Percentiles rank a stretch among this genome's conserved stretches.
Conservation (phyloP, 495 filamentous ascomycete species). For the Tetracladium marchalianum region DNA sequence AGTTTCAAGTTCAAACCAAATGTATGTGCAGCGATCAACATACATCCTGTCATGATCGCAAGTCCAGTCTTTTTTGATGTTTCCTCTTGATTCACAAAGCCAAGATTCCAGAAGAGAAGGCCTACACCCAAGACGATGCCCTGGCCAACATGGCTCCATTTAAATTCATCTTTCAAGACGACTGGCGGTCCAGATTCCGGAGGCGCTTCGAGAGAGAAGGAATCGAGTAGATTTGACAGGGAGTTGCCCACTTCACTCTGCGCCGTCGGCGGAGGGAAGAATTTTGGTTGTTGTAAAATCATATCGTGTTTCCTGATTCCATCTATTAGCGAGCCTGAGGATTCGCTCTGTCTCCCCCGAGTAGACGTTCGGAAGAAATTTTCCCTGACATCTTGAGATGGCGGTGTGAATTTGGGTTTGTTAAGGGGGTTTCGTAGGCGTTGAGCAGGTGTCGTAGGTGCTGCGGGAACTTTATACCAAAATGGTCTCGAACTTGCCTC, state of each 20-base stretch:
- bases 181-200: neutral
- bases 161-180: no score
- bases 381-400: conserved; percentile 29
- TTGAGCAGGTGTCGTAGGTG: conserved; percentile 54
- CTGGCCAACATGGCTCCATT: conserved; percentile 1
- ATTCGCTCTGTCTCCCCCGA: neutral
- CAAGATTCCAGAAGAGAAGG: conserved; percentile 11
- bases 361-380: conserved; percentile 30
- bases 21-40: conserved; percentile 2
- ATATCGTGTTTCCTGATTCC: conserved; percentile 5
- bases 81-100: conserved; percentile 1
- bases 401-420: conserved; percentile 34
- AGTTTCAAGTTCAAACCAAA: conserved; percentile 1
- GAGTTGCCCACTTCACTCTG: conserved; percentile 24
- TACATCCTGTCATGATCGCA: conserved; percentile 4
- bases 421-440: conserved; percentile 50
- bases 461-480: conserved; percentile 52
- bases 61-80: conserved; percentile 2
- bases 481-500: conserved; percentile 32
- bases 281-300: conserved; percentile 32
- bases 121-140: conserved; percentile 4
- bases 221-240: conserved; percentile 25
- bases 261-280: conserved; percentile 30
- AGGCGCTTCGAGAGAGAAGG: conserved; percentile 3
- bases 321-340: neutral